Evolutionary conservation across 2,329 filamentous ascomycete species (phyloP).

Genomic region (Xylariaceae sp.): DNA sequence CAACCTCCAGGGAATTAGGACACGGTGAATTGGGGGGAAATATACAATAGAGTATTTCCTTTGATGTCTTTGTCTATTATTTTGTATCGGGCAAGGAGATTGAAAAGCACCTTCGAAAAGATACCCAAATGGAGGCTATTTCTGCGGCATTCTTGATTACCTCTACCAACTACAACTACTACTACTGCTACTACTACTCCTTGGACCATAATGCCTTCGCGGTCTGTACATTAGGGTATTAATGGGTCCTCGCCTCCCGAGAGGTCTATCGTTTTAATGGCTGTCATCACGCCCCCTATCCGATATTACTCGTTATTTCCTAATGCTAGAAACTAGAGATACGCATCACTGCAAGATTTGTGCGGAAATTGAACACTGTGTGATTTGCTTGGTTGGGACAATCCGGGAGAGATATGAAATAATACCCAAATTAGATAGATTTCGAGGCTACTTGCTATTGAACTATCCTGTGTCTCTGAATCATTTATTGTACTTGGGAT

Average conservation of each 20-base stretch:
- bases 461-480: slow-evolving; percentile 8
- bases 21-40: slow-evolving; percentile 23
- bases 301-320: neutral
- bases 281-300: neutral
- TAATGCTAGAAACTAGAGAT: slow-evolving; percentile 30
- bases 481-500: slow-evolving; percentile 14
- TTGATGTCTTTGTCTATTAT: slow-evolving; percentile 19
- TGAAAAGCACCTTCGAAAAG: slow-evolving; percentile 27
- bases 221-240: slow-evolving; percentile 18
- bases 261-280: slow-evolving; percentile 4
- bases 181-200: slow-evolving; percentile 4
- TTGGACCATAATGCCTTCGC: neutral
- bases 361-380: slow-evolving; percentile 16
- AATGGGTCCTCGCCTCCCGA: slow-evolving; percentile 22
- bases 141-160: slow-evolving; percentile 27
- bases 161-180: too few relatives aligned
- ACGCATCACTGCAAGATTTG: slow-evolving; percentile 26
- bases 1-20: slow-evolving; percentile 23
- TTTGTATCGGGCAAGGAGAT: slow-evolving; percentile 26
- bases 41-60: slow-evolving; percentile 21
- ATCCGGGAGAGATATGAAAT: slow-evolving; percentile 11
- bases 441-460: too few relatives aligned
- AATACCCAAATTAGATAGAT: too few relatives aligned
- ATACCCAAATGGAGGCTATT: slow-evolving; percentile 31
- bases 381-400: slow-evolving; percentile 23